Percentiles rank a stretch among this genome's conserved stretches.
These are phyloP conservation scores for Puccinia horiana DNA, from an alignment of 1,284 basidiomycete genomes.

Conservation along the genomic window DNA sequence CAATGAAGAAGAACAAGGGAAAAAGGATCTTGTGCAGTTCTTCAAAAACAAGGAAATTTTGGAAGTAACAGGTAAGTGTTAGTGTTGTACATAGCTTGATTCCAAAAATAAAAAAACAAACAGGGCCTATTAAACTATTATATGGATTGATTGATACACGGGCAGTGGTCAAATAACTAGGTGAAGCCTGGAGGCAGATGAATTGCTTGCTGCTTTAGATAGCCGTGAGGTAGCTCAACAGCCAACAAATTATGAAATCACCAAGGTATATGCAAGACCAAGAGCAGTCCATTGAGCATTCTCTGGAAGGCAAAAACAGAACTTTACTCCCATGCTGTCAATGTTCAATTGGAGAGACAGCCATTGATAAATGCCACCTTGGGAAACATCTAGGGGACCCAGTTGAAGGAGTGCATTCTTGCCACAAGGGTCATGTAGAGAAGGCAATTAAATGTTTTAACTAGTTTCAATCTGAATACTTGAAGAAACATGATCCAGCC, in stretches of 20 bases:
- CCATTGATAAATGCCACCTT: neutral
- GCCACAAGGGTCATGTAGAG: neutral
- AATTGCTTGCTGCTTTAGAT: neutral
- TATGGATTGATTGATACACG: neutral
- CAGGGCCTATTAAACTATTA: neutral
- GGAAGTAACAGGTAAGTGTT: neutral
- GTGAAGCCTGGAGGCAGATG: neutral
- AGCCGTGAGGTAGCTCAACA: neutral
- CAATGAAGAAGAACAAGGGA: neutral
- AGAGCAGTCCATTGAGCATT: neutral
- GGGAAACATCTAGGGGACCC: neutral
- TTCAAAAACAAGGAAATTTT: neutral
- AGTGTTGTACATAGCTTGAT: neutral
- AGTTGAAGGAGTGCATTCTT: neutral
- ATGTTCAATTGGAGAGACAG: neutral
- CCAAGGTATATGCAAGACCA: too few species aligned
- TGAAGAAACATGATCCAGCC: neutral
- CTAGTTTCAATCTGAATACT: neutral
- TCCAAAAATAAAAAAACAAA: neutral
- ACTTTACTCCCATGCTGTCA: neutral
- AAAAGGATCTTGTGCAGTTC: neutral
- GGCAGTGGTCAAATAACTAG: neutral
- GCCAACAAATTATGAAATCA: neutral
- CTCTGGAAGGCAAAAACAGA: neutral
- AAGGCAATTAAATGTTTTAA: neutral